These are phyloP conservation scores for Solanum rostratum DNA, from an alignment of 257 asterid species.

Conservation along the genomic window DNA sequence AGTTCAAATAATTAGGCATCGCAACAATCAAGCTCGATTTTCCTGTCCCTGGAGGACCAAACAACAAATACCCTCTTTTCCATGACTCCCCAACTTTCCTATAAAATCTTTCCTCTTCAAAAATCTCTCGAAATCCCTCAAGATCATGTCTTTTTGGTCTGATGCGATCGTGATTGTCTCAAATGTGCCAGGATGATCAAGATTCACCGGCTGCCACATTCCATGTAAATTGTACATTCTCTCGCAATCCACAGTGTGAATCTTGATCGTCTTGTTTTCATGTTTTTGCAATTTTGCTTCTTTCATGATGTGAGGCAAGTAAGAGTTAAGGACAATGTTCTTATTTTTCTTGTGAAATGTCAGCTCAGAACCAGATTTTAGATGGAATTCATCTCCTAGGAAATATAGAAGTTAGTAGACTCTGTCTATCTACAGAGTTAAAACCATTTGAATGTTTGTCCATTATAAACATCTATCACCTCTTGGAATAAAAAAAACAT, in stretches of 20 bases:
- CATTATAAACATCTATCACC: background rate
- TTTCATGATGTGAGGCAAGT: slow-evolving; percentile 7
- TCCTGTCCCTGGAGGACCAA: slow-evolving; percentile 5
- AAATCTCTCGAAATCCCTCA: slow-evolving; percentile 13
- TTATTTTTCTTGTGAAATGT: slow-evolving; percentile 4
- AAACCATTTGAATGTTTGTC: background rate
- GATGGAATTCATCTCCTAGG: background rate
- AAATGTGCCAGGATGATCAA: slow-evolving; percentile 25
- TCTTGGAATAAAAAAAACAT: background rate
- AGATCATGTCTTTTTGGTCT: no score
- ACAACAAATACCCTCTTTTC: slow-evolving; percentile 24
- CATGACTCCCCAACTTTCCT: slow-evolving; percentile 22
- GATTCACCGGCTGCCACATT: slow-evolving; percentile 2
- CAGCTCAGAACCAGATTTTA: slow-evolving; percentile 4
- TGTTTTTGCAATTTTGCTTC: slow-evolving; percentile 8
- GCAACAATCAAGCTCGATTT: background rate
- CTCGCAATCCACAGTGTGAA: background rate
- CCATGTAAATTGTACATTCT: background rate
- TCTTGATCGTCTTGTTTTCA: slow-evolving; percentile 5
- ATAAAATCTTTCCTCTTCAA: slow-evolving; percentile 10
- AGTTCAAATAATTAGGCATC: background rate
- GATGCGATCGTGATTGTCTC: slow-evolving; percentile 21
- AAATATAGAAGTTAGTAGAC: background rate
- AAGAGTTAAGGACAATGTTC: background rate
- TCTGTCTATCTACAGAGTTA: background rate